Base-by-base conservation (phyloP, 257 asterid species). In the Plantago major region DNA sequence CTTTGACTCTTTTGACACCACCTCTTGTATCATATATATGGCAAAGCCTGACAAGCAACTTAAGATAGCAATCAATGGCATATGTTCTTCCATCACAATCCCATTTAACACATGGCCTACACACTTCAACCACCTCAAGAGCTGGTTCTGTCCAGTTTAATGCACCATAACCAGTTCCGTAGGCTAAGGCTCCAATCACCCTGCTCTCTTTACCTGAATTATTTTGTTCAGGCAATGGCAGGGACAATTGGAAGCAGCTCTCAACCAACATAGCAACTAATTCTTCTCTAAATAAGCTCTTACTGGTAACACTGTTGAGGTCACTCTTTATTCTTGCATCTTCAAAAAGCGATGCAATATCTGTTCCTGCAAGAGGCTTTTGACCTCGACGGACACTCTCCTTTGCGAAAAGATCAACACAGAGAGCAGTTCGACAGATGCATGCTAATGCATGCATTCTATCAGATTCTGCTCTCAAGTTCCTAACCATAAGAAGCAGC, bases 401-500 rank as follows among this genome's bases (percentile, higher is more conserved):
- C 73, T 86, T 89, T 47, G 97, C 88, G 37, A 89, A 86, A 73
- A 89, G 97, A 76, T 89, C 94, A 51, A 89, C 95, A 64, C 97
- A 89, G 19, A 89, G 94, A 46, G 97, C 97, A 22, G 97, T 89
- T 43, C 97, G 82, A 68, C 95, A 84, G 67, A 89, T 89, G 82
- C 97, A 89, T 22, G 95, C 97, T 76, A 89, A 76, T 42, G 95
- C 97, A 74, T 89, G 94, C 95, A 89, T 89, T 59, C 97, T 85
- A 57, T 89, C 97, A 15, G 97, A 89, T 72, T 89, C 97, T 22
- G 97, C 97, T 71, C 97, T 82, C 78, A 89, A 77, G 83, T 89
- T 86, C 71, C 91, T 79, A 69, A 89, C 97, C 97, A 89, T 86
- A 62, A 86, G 88, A 78, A 89, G 95, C 74, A 89, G 77, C 80